Evolutionary conservation across 257 asterid species (phyloP), one percentile per base, ranked within the genome.

Genomic region (Cordia subcordata): DNA sequence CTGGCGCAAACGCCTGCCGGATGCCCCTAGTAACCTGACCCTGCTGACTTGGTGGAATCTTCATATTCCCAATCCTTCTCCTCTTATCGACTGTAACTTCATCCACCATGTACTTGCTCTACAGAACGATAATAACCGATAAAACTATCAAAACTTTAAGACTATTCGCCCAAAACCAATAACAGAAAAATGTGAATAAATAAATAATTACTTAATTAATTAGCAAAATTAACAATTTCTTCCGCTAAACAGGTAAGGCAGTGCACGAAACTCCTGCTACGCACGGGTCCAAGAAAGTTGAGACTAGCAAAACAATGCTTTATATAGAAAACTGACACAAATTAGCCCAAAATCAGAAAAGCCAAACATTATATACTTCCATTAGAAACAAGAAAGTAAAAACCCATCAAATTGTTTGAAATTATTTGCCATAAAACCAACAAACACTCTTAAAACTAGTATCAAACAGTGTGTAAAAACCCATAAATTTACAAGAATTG

Each of bases 1-100:
- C 85, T 55, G 84, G 85, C 4, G 90, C 61, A 68, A 94, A 75
- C 21, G 93, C 96, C 55, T 82, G 95, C 59, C 97, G 73, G 49
- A 72, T 71, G 35, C 75, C 53, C 60, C 93, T 75, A 16, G 84
- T 32, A 56, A 72, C 77, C n/a, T 74, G 15, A 42, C 47, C 15
- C 47, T 42, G 59, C 53, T 62, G 71, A 37, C 73, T 56, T n/a
- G 88, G 79, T 11, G 85, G 81, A 90, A 89, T 80, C 72, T 69
- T 85, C 12, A 76, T 47, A 60, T 58, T 77, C 47, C 74, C 99
- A 51, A 86, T 76, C 63, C 73, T 77, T 66, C 95, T 75, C 70
- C 77, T 75, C 81, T 86, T 88, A 60, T 86, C 96, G 69, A 82
- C 64, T n/a, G 88, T 46, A 54, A 71, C 73, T 54, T 92, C 95